These are phyloP conservation scores for Umbelopsis sp. DNA, from an alignment of 192 early-diverging fungal species.

Conservation along the genomic window DNA sequence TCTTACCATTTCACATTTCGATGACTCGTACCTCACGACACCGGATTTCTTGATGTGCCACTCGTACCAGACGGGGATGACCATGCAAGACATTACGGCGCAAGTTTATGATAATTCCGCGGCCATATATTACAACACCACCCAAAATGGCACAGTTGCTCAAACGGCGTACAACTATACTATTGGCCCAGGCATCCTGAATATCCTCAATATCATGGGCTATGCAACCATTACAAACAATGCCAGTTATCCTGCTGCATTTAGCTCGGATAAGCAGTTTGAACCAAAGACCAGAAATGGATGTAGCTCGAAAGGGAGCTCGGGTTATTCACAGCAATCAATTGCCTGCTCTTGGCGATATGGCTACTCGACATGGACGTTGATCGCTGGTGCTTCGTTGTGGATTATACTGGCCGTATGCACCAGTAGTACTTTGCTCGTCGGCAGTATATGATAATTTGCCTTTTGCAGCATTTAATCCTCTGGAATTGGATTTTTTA, in stretches of 20 bases:
- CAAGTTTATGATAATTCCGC: constrained; percentile 19
- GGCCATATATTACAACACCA: constrained; percentile 25
- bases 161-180: constrained; percentile 28
- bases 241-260: constrained; percentile 25
- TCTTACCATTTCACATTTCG: constrained; percentile 36
- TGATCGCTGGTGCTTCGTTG: not conserved
- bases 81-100: constrained; percentile 26
- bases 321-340: not conserved
- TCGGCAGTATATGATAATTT: too few species aligned
- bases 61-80: constrained; percentile 20
- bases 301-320: not conserved
- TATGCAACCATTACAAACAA: constrained; percentile 34
- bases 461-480: too few species aligned
- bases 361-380: not conserved
- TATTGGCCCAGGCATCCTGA: constrained; percentile 40
- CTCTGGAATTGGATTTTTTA: too few species aligned
- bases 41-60: constrained; percentile 38
- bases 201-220: constrained; percentile 39
- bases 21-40: constrained; percentile 29
- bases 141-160: constrained; percentile 1
- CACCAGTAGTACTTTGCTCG: too few species aligned
- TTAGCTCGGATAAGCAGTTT: constrained; percentile 11
- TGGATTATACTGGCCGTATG: too few species aligned
- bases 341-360: not conserved
- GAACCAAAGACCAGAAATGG: constrained; percentile 9